Evolutionary conservation across 805 yeast genomes (phyloP), one percentile per base, ranked within the genome.

Genomic region (Yarrowia sp.): DNA sequence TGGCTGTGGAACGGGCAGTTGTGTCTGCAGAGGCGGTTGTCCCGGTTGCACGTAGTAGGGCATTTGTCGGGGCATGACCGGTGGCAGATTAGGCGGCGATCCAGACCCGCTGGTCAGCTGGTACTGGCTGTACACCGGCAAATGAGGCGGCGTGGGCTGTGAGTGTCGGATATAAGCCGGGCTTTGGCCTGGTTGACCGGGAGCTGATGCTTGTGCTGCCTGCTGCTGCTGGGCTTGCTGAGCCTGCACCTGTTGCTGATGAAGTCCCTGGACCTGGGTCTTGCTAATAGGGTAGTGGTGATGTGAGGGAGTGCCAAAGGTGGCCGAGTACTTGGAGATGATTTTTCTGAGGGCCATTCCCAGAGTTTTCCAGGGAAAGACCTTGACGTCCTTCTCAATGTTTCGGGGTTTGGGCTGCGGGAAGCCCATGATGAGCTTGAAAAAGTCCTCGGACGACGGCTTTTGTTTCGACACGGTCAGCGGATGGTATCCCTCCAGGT

Each of bases 301-400:
- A 31, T 31, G 44, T 36, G 58, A 42, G 38, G 36, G 63, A 22
- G 42, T 32, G 8, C 64, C 64, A 44, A 58, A 58, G 42, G 64
- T 58, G 8, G 75, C 77, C 8, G 76, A 74, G 71, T 87, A 87
- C 73, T 87, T 87, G 38, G 85, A 76, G 38, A 85, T 78, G 13
- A 87, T 87, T 70, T 84, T 86, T 31, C 75, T 73, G 60, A 86
- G 70, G 0, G 90, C 90, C 35, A 75, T 78, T 42, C 77, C 81
- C 31, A 87, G 74, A 48, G 80, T 78, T 18, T 72, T 70, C 91
- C 91, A 87, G 31, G 78, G 77, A 69, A 87, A 84, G 4, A 87
- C 89, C 71, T 87, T 87, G 66, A 87, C 81, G 71, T 86, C 89
- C 72, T 87, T 87, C 69, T 85, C 90, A 50, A 87, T 87, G 68